Percentiles rank a stretch among this genome's conserved stretches.
These are phyloP conservation scores for Chytridiales sp. DNA, from an alignment of 371 early-diverging fungal genomes.

Conservation along the genomic window DNA sequence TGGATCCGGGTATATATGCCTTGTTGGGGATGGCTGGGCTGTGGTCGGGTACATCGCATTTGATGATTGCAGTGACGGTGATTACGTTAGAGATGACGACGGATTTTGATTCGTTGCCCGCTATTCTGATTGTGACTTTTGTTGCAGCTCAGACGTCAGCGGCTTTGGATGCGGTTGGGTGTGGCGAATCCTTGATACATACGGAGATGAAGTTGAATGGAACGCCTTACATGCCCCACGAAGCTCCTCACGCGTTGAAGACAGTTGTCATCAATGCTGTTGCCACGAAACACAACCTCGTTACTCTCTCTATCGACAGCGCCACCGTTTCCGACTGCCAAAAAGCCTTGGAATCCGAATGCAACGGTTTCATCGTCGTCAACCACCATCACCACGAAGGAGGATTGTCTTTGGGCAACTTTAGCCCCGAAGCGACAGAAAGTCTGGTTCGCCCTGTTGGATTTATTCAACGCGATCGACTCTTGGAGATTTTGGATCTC, in stretches of 20 bases:
- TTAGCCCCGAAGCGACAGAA: neutral
- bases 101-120: constrained; percentile 30
- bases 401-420: neutral
- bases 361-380: constrained; percentile 16
- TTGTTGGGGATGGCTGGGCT: constrained; percentile 37
- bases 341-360: neutral
- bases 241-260: constrained; percentile 23
- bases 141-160: neutral
- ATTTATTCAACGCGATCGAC: constrained; percentile 12
- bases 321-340: neutral
- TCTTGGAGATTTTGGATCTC: constrained; percentile 9
- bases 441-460: constrained; percentile 11
- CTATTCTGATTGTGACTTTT: constrained; percentile 25
- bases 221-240: constrained; percentile 29
- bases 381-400: neutral
- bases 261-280: constrained; percentile 20
- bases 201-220: constrained; percentile 35
- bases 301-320: neutral
- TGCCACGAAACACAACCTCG: constrained; percentile 13
- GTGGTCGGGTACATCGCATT: constrained; percentile 37
- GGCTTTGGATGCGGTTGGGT: constrained; percentile 10
- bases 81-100: constrained; percentile 35
- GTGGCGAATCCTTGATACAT: constrained; percentile 37
- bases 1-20: constrained; percentile 33
- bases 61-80: constrained; percentile 34